Base-by-base conservation (phyloP, 31 red algal genomes). In the Bonnemaisonia californica region DNA sequence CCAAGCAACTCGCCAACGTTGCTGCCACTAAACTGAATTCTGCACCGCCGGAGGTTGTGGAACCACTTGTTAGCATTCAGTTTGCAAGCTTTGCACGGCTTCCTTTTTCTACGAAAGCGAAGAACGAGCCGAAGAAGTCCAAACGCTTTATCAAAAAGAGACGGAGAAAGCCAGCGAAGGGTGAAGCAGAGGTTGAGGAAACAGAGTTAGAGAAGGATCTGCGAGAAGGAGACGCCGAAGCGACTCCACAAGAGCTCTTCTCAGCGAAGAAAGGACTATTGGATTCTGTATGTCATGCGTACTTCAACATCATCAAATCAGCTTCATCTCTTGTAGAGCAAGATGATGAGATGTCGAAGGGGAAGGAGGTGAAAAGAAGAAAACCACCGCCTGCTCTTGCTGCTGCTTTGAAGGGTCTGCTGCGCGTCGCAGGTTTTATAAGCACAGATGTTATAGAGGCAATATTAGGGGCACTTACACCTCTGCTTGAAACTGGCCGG, bases 271-370 rank as follows among this genome's bases (percentile, higher is more conserved):
- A 89, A 39, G 71, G 40, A 19, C 65, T 89, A 56, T 54, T 89
- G 26, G 56, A 80, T 55, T 80, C 65, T 56, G 85, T 89, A 24
- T 89, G 85, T 66, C 75, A 81, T 74, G 64, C 76, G 2, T 89
- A 81, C 69, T 89, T 89, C 54, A 89, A 89, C 66, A 81, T 89
- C 26, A 81, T 89, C 85, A 77, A 78, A 31, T 18, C 85, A 27
- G 85, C 85, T 11, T 80, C 85, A 3, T 39, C 3, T 47, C 59
- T 57, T 31, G 83, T 71, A 22, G 83, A 87, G 9, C 7, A 1
- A 31, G 27, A 54, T 16, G 83, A 70, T 13, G 73, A 62, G 24
- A 54, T 54, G 41, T 24, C 45, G 19, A 55, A 68, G 13, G 40
- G 39, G 8, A 38, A 37, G 3, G 59, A 40, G 56, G 35, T 35